phyloP scores from a whole-genome alignment of 2,329 filamentous ascomycete genomes.

The Pleoardoris graminearum region DNA sequence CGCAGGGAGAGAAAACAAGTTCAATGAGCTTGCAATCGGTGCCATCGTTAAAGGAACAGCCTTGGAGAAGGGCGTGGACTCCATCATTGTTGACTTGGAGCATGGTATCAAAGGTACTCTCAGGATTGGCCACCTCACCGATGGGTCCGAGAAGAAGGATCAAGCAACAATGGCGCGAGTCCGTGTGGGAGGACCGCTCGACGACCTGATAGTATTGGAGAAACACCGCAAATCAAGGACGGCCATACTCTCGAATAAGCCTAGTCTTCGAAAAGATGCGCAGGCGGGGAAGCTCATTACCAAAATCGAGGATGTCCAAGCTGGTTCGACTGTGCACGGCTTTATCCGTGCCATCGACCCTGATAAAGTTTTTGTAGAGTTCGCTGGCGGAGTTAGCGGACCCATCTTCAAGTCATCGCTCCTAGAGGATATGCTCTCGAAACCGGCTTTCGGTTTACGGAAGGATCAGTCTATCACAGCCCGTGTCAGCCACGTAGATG shows the following conservation, averaged over 20 bases:
- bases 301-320: slow-evolving; percentile 70
- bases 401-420: slow-evolving; percentile 80
- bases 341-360: slow-evolving; percentile 84
- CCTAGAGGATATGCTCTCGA: slow-evolving; percentile 66
- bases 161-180: slow-evolving; percentile 77
- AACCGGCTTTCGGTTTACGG: slow-evolving; percentile 77
- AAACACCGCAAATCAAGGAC: slow-evolving; percentile 78
- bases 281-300: slow-evolving; percentile 73
- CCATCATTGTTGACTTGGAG: slow-evolving; percentile 70
- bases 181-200: slow-evolving; percentile 78
- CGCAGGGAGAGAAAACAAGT: slow-evolving; percentile 71
- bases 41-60: slow-evolving; percentile 74
- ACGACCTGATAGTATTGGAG: slow-evolving; percentile 81
- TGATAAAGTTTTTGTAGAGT: slow-evolving; percentile 86
- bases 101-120: slow-evolving; percentile 77
- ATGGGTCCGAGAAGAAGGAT: slow-evolving; percentile 80
- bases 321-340: slow-evolving; percentile 70
- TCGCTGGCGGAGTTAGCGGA: slow-evolving; percentile 75
- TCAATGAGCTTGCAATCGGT: slow-evolving; percentile 74
- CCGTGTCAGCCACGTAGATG: slow-evolving; percentile 73
- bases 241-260: slow-evolving; percentile 79
- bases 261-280: slow-evolving; percentile 75
- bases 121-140: slow-evolving; percentile 76
- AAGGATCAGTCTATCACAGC: slow-evolving; percentile 75
- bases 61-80: slow-evolving; percentile 50